phyloP scores from a whole-genome alignment of 345 rosid species.

The Aurinia saxatilis region DNA sequence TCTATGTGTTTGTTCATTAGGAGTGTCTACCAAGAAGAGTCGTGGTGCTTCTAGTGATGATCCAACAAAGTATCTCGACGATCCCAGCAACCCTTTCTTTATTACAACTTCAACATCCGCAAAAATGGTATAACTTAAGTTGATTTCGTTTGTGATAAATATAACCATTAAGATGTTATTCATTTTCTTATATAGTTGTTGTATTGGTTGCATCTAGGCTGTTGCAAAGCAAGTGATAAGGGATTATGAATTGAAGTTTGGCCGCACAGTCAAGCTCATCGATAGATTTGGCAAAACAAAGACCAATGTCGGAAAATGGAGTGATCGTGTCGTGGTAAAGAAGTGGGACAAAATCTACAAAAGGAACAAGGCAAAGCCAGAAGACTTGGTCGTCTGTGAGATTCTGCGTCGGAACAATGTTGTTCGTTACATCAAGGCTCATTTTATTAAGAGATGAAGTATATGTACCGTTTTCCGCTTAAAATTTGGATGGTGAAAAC shows the following conservation, averaged over 20 bases:
- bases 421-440: conserved; percentile 9
- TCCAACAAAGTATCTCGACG: neutral
- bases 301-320: neutral
- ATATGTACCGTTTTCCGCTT: neutral
- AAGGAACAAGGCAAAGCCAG: neutral
- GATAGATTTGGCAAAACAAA: neutral
- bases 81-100: conserved; percentile 12
- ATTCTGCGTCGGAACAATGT: neutral
- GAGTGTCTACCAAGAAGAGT: too few relatives aligned
- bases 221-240: neutral
- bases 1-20: neutral
- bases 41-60: too few relatives aligned
- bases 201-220: neutral
- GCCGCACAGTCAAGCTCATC: neutral
- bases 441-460: conserved; percentile 5
- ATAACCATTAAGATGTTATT: too few relatives aligned
- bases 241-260: conserved; percentile 2
- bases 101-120: neutral
- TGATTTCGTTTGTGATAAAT: too few relatives aligned
- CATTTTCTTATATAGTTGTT: neutral
- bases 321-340: conserved; percentile 5
- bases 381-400: conserved; percentile 14
- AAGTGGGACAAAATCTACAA: conserved; percentile 5
- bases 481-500: neutral
- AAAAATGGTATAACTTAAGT: neutral